Conservation (phyloP, 371 early-diverging fungal genomes). For the Dichotomocladium elegans region DNA sequence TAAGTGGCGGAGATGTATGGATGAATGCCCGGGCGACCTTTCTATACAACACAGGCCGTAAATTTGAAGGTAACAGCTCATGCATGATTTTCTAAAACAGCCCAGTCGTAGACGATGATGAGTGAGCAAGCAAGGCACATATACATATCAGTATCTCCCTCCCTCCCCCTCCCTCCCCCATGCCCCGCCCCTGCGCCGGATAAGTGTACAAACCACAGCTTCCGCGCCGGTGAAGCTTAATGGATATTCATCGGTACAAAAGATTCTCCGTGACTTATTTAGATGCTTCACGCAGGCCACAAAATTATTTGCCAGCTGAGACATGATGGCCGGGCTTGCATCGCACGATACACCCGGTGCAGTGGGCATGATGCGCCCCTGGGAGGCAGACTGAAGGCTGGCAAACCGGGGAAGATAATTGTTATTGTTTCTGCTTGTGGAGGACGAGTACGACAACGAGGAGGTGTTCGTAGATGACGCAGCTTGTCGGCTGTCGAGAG, state of each 20-base stretch:
- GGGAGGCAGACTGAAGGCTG: not conserved
- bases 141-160: not conserved
- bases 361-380: not conserved
- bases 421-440: too few species aligned
- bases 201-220: conserved; percentile 26
- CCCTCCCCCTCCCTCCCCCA: not conserved
- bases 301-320: conserved; percentile 23
- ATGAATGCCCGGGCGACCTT: conserved; percentile 33
- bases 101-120: too few species aligned
- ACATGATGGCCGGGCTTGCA: conserved; percentile 33
- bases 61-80: conserved; percentile 19
- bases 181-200: too few species aligned
- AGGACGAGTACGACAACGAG: too few species aligned
- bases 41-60: conserved; percentile 13
- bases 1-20: conserved; percentile 28
- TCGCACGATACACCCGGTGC: conserved; percentile 6
- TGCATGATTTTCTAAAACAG: conserved; percentile 30
- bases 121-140: too few species aligned
- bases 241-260: conserved; percentile 38
- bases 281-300: conserved; percentile 20
- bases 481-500: conserved; percentile 27
- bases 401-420: not conserved
- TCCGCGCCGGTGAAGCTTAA: conserved; percentile 43
- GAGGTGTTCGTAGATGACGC: too few species aligned
- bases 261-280: conserved; percentile 28